phyloP scores from a whole-genome alignment of 2,329 filamentous ascomycete species.

The Verticillium nonalfalfae region DNA sequence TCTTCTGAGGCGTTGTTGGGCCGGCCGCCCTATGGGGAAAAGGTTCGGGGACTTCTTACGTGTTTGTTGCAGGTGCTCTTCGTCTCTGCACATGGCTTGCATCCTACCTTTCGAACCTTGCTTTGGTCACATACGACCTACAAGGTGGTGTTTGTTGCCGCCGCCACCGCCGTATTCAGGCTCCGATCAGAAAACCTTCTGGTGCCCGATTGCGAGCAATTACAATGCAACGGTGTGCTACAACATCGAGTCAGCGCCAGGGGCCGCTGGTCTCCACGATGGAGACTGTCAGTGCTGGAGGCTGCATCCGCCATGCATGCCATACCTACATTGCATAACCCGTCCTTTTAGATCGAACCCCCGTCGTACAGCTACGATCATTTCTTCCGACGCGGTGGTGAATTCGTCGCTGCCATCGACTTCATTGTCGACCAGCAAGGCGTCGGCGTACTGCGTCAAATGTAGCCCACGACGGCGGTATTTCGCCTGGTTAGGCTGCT shows the following conservation, averaged over 20 bases:
- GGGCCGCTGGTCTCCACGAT: not conserved
- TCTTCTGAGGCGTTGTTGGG: not conserved
- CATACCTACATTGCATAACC: constrained; percentile 8
- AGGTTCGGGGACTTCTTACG: not conserved
- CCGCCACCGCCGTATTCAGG: not conserved
- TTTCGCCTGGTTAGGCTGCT: constrained; percentile 4
- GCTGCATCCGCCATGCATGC: constrained; percentile 12
- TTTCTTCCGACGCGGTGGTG: not conserved
- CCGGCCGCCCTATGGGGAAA: no score
- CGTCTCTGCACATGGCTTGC: no score
- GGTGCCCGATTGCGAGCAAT: not conserved
- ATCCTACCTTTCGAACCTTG: no score
- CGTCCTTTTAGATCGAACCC: not conserved
- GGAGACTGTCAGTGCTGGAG: not conserved
- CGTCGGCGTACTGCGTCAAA: not conserved
- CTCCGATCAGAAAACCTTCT: not conserved
- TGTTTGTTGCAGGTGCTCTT: not conserved
- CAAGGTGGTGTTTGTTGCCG: no score
- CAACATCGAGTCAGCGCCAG: not conserved
- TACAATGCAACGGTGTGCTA: not conserved
- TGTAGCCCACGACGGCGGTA: not conserved
- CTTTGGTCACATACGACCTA: no score
- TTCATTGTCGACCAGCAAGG: no score
- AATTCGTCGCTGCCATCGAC: not conserved
- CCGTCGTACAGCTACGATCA: not conserved